A percentile compares a stretch with the other conserved stretches of the same genome.
Evolutionary conservation across 768 basidiomycete genomes (phyloP).

Genomic region (Mycena albidolilacea): DNA sequence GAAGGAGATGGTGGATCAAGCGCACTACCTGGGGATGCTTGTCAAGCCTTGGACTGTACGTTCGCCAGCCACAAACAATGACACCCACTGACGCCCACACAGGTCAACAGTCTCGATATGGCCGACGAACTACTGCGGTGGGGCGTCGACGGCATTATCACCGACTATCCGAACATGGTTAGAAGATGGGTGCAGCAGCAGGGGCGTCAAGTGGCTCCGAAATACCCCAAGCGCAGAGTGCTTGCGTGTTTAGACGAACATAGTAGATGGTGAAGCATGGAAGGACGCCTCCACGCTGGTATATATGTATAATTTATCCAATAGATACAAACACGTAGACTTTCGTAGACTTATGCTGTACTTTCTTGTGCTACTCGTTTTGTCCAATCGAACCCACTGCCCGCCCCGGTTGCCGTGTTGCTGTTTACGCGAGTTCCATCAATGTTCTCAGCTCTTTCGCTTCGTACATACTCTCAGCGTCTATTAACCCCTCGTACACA

Average conservation of each 20-base stretch:
- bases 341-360: no score
- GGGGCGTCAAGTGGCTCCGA: constrained; percentile 67
- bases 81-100: constrained; percentile 9
- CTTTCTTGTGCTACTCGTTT: no score
- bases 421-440: no score
- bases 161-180: constrained; percentile 77
- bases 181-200: constrained; percentile 70
- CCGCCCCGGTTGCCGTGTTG: no score
- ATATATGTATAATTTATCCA: background rate
- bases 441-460: no score
- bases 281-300: background rate
- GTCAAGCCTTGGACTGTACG: constrained; percentile 85
- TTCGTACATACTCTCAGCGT: no score
- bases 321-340: no score
- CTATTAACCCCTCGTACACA: no score
- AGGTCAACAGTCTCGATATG: constrained; percentile 76
- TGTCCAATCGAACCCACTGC: no score
- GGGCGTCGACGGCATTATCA: constrained; percentile 84
- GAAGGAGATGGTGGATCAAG: constrained; percentile 74
- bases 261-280: constrained; percentile 22
- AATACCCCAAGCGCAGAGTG: constrained; percentile 72
- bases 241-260: constrained; percentile 74
- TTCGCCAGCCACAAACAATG: constrained; percentile 21
- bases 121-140: constrained; percentile 72
- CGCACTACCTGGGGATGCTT: constrained; percentile 72